These are phyloP conservation scores for Cucurbita argyrosperma DNA, from an alignment of 306 rosid species.

Conservation along the genomic window DNA sequence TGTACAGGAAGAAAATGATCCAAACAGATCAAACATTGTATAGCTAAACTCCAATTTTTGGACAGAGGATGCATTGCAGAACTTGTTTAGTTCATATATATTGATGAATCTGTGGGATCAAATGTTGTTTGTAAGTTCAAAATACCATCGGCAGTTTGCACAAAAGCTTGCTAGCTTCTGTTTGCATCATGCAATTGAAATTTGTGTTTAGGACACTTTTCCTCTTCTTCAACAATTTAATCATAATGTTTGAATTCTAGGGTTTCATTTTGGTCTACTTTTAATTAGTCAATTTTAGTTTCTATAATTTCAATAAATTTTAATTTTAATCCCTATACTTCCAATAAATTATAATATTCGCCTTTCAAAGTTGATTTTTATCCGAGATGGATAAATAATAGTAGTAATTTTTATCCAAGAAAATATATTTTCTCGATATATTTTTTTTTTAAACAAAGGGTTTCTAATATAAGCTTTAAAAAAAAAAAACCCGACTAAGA, in stretches of 20 bases:
- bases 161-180: neutral
- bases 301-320: no score
- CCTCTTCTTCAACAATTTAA: neutral
- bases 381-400: no score
- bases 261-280: neutral
- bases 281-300: no score
- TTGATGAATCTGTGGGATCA: constrained; percentile 1
- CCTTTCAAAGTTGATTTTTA: no score
- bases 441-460: no score
- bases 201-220: neutral
- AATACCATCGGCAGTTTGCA: neutral
- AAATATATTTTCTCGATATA: no score
- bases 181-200: neutral
- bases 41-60: constrained; percentile 19
- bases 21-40: constrained; percentile 20
- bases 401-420: no score
- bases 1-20: constrained; percentile 1
- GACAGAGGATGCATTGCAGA: neutral
- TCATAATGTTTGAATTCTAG: neutral
- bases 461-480: no score
- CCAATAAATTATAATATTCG: no score
- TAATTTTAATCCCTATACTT: no score
- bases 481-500: no score
- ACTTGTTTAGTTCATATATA: neutral
- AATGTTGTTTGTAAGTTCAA: neutral